phyloP scores from a whole-genome alignment of 2,329 filamentous ascomycete species.

The Aspergillus sclerotialis region DNA sequence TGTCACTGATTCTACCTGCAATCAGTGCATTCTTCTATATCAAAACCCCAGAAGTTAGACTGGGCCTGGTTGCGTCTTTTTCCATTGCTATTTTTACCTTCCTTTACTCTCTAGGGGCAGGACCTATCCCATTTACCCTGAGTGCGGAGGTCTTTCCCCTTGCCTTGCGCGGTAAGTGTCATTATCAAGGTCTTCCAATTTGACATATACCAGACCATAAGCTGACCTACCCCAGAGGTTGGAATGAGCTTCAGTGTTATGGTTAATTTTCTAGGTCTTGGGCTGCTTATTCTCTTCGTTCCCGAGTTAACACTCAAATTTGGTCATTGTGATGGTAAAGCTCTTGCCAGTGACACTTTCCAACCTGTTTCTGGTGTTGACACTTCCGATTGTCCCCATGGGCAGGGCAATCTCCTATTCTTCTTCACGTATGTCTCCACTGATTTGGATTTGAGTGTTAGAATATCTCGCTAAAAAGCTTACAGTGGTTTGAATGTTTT shows the following conservation, averaged over 20 bases:
- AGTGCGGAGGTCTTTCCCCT: constrained; percentile 18
- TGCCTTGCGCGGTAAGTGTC: constrained; percentile 12
- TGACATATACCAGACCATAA: no score
- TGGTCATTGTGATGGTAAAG: not conserved
- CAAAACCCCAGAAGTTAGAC: constrained; percentile 3
- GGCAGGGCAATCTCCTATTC: constrained; percentile 6
- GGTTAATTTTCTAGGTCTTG: constrained; percentile 16
- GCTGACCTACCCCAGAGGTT: constrained; percentile 8
- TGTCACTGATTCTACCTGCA: constrained; percentile 18
- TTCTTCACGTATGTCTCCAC: constrained; percentile 8
- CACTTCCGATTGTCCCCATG: no score
- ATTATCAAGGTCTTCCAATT: no score
- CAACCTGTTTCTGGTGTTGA: no score
- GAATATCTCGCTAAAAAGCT: not conserved
- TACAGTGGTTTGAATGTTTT: constrained; percentile 6
- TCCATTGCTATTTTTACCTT: constrained; percentile 28
- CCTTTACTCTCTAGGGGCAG: constrained; percentile 41
- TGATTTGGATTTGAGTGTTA: not conserved
- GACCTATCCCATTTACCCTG: constrained; percentile 18
- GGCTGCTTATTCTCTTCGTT: constrained; percentile 13
- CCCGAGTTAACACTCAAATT: constrained; percentile 7
- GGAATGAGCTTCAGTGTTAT: constrained; percentile 20
- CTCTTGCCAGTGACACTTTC: not conserved
- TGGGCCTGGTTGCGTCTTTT: constrained; percentile 16
- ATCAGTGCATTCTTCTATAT: constrained; percentile 19